phyloP scores from a whole-genome alignment of 495 filamentous ascomycete species.

The Aspergillus bridgeri region DNA sequence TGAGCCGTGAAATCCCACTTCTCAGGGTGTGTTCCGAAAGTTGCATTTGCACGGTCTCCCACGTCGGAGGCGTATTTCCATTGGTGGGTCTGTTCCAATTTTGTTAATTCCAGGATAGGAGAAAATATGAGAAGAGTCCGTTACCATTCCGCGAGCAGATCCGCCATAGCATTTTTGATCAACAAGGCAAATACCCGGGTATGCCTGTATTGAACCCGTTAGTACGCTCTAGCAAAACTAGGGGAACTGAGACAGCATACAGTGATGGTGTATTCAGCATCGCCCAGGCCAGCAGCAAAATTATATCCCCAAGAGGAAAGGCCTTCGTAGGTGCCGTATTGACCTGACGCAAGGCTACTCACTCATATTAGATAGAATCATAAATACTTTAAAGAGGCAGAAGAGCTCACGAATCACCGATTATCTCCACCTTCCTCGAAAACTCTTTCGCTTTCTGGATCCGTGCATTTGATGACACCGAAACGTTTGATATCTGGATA shows the following conservation, averaged over 20 bases:
- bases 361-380: not conserved
- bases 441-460: conserved; percentile 52
- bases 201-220: conserved; percentile 32
- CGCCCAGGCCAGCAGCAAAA: conserved; percentile 57
- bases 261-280: conserved; percentile 61
- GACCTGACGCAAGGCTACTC: conserved; percentile 42
- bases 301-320: conserved; percentile 57
- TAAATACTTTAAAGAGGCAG: not conserved
- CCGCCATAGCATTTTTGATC: conserved; percentile 58
- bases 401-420: conserved; percentile 54
- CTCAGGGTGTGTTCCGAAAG: conserved; percentile 54
- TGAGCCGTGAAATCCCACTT: conserved; percentile 58
- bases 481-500: conserved; percentile 56
- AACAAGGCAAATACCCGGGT: conserved; percentile 58
- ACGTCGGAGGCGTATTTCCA: conserved; percentile 66
- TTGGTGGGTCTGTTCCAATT: conserved; percentile 47
- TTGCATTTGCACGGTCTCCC: conserved; percentile 44
- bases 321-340: conserved; percentile 63
- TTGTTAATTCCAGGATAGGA: conserved; percentile 3
- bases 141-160: conserved; percentile 30
- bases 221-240: too few relatives aligned
- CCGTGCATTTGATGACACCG: conserved; percentile 45
- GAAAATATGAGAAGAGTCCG: not conserved
- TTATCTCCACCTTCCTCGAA: conserved; percentile 58
- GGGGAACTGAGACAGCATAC: too few relatives aligned